Evolutionary conservation across 2,329 filamentous ascomycete genomes (phyloP), one percentile per base, ranked within the genome.

Genomic region (Neofusicoccum laricinum): DNA sequence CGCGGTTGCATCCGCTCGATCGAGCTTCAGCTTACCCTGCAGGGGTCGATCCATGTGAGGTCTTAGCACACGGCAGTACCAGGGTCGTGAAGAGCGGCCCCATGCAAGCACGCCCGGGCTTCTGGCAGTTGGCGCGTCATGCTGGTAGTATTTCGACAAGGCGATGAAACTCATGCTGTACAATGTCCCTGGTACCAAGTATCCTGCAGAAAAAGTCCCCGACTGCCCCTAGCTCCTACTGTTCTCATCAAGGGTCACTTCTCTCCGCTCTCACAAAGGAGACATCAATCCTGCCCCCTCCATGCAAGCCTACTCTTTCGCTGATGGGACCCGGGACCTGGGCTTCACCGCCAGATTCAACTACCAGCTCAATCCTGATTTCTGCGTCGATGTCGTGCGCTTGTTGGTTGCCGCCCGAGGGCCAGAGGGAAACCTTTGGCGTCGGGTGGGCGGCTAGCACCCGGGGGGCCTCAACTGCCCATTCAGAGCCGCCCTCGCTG

Each of bases 331-430:
- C 40, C 25, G 30, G 55, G 6, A 34, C 30, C 41, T 15, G 55
- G 55, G 55, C 3, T 32, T 45, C 55, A 59, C 55, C 41, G 41
- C 55, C 4, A 46, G 55, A 34, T 12, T 38, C 55, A 12, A 59
- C 25, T 5, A n/a, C 55, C 17, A 59, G 55, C 41, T 59, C 55
- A 43, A 59, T 48, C 41, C 30, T 46, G 41, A 59, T 59, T 38
- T 46, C 32, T 15, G 41, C 30, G n/a, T 46, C 55, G 3, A 38
- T 4, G 12, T 36, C 55, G 38, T 46, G 30, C 21, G 14, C 21
- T 15, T 7, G 40, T 30, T 46, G 21, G 21, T 10, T 10, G 11
- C 6, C 21, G 15, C 12, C 8, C 41, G 5, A 15, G 6, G 40
- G 41, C 30, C 30, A 30, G n/a, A 46, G 17, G n/a, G 55, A 25